Base-by-base conservation (phyloP, 371 early-diverging fungal species). In the Lichtheimia ramosa region DNA sequence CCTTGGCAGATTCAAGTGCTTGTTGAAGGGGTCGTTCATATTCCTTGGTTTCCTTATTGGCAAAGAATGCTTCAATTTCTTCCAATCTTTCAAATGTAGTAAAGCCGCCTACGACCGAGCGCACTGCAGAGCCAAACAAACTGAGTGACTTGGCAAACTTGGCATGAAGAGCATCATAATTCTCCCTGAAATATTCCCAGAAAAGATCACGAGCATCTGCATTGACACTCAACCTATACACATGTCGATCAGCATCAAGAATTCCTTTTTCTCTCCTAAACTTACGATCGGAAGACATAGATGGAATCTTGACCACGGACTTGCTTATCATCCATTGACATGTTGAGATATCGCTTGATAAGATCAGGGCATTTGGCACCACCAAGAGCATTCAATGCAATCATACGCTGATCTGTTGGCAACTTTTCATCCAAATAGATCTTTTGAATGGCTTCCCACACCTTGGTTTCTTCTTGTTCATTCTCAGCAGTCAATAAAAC, bases 261-360 rank as follows among this genome's bases (percentile, higher is more conserved):
- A 34, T 34, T 34, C 10, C 34, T 34, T 34, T 34, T 34, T 34
- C 10, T 10, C 34, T 34, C 34, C 28, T 23, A 3, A 1, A 56
- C 58, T 60, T 68, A 68, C 69, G 74, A 72, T 60, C 75, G 48
- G 58, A 83, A 70, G 14, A 84, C 82, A 59, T 85, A 86, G 64
- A 87, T 74, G 54, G 91, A 83, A 66, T 98, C 98, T 70, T 96
- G 96, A 4, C 85, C 81, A 56, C 92, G 80, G 34, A 97, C 91
- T 51, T 87, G 69, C 3, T 86, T 81, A 12, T 81, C 74, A 66
- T 90, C 81, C 61, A 94, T 64, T 18, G 83, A 78, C 70, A 92
- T 86, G 6, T 86, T 78, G 16, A 93, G 73, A 5, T 85, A 73
- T 48, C 82, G 68, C 24, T 79, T 54, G 54, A 90, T 82, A 40